phyloP scores from a whole-genome alignment of 2,329 filamentous ascomycete species.

The Curvularia hawaiiensis region DNA sequence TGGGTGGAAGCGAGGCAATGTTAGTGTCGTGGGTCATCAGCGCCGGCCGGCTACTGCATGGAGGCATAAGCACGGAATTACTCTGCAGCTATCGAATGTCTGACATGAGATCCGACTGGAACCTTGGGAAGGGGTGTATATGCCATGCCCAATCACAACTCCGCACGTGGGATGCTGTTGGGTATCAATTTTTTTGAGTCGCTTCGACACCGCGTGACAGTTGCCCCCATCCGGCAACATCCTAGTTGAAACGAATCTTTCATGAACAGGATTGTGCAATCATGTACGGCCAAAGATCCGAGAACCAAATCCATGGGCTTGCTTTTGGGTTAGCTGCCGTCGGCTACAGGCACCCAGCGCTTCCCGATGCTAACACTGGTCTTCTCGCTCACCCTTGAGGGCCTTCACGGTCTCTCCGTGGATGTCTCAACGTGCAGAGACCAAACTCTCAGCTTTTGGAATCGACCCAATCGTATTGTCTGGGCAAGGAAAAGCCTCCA shows the following conservation, averaged over 20 bases:
- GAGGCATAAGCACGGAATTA: background rate
- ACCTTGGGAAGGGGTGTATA: background rate
- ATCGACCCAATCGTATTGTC: too few relatives aligned
- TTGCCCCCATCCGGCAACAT: background rate
- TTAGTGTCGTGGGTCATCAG: background rate
- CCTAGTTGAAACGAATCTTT: background rate
- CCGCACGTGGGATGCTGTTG: background rate
- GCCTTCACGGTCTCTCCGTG: background rate
- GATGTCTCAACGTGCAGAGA: too few relatives aligned
- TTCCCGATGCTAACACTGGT: background rate
- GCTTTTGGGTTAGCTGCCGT: background rate
- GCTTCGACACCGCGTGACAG: background rate
- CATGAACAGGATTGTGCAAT: background rate
- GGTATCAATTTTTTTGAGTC: background rate
- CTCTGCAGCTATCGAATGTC: background rate
- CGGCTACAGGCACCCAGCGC: background rate
- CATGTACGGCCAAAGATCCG: background rate
- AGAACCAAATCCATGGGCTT: background rate
- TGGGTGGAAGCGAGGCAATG: background rate
- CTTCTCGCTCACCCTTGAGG: background rate
- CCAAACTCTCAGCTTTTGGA: background rate
- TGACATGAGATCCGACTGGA: background rate
- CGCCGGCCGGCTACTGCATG: background rate
- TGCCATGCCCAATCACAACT: background rate
- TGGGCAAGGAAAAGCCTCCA: background rate